Percentiles rank a stretch among this genome's conserved stretches.
These are phyloP conservation scores for Arachis monticola DNA, from an alignment of 331 rosid genomes.

Conservation along the genomic window DNA sequence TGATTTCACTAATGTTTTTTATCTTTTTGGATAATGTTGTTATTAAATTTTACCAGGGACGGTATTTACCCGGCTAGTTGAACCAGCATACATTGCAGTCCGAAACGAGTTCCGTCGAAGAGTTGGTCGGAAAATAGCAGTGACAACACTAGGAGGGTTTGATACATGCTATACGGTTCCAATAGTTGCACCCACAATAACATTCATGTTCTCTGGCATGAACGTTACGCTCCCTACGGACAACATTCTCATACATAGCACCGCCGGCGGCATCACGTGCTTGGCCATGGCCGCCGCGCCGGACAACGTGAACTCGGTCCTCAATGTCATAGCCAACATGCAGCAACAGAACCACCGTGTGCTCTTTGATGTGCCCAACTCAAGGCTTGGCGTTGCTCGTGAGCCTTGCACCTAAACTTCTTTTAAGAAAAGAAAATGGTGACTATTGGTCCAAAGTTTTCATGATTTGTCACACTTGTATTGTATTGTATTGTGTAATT, in stretches of 20 bases:
- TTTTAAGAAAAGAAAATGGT: not conserved
- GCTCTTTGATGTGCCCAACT: conserved; percentile 79
- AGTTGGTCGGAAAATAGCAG: conserved; percentile 44
- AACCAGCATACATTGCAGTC: conserved; percentile 70
- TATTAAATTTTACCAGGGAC: conserved; percentile 57
- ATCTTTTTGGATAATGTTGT: not conserved
- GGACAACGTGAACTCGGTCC: conserved; percentile 80
- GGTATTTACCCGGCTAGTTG: conserved; percentile 81
- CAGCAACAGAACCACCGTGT: conserved; percentile 96
- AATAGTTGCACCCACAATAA: conserved; percentile 66
- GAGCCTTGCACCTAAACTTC: conserved; percentile 62
- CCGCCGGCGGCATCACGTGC: conserved; percentile 67
- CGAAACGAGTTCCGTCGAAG: conserved; percentile 77
- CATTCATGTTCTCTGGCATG: conserved; percentile 84
- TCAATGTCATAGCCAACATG: conserved; percentile 92
- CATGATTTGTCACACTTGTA: conserved; percentile 5
- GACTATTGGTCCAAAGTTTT: not conserved
- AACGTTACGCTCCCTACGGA: conserved; percentile 81
- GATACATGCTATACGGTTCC: conserved; percentile 86
- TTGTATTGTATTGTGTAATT: conserved; percentile 23
- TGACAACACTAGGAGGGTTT: conserved; percentile 79
- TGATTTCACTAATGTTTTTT: not conserved
- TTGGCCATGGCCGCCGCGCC: conserved; percentile 91
- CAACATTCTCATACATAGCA: conserved; percentile 80
- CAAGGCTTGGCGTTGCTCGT: conserved; percentile 84